phyloP scores from a whole-genome alignment of 805 yeast species.

The Candida tallmaniae region DNA sequence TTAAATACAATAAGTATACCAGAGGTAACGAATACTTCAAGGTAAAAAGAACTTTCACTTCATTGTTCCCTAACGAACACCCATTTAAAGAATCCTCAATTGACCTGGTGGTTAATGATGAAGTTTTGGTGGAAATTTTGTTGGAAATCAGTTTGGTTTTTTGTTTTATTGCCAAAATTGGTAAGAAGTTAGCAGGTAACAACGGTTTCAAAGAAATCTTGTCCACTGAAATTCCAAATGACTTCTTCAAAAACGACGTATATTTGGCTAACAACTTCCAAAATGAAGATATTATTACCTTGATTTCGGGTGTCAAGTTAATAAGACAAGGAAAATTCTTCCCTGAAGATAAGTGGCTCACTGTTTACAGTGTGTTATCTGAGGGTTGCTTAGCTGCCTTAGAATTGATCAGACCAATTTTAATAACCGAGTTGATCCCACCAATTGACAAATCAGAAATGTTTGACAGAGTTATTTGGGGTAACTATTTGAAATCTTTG shows the following conservation, averaged over 20 bases:
- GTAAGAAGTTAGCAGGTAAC: constrained; percentile 35
- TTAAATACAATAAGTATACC: constrained; percentile 49
- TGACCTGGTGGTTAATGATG: constrained; percentile 72
- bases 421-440: constrained; percentile 52
- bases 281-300: constrained; percentile 38
- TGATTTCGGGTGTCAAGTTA: constrained; percentile 47
- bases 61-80: constrained; percentile 60
- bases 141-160: constrained; percentile 66
- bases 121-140: constrained; percentile 63
- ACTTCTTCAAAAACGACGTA: constrained; percentile 35
- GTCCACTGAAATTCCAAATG: constrained; percentile 24
- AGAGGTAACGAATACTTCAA: constrained; percentile 44
- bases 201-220: constrained; percentile 43
- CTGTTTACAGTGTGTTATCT: constrained; percentile 53
- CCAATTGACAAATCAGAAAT: constrained; percentile 42
- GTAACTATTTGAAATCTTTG: constrained; percentile 54
- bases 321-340: constrained; percentile 53
- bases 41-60: constrained; percentile 61
- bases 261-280: constrained; percentile 39
- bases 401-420: constrained; percentile 47
- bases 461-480: constrained; percentile 65
- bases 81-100: constrained; percentile 65
- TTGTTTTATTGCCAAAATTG: constrained; percentile 50
- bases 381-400: constrained; percentile 54
- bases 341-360: constrained; percentile 71